Base-by-base conservation (phyloP, 352 stramenopile genomes). In the Phytophthora rubi region DNA sequence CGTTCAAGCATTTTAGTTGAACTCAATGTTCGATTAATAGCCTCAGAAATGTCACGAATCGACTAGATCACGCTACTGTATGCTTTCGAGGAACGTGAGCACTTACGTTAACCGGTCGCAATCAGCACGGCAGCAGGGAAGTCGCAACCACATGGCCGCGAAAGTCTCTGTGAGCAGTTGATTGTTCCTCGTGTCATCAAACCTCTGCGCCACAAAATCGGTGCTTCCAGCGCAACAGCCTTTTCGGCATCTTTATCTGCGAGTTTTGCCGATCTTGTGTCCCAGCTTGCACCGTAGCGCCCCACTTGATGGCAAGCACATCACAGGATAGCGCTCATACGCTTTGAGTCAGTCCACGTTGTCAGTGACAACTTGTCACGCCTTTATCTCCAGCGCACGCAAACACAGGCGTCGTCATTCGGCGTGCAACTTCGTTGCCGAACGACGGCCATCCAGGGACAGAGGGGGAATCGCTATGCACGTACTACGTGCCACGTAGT, bases 211-310 rank as follows among this genome's bases (percentile, higher is more conserved):
- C 54, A 75, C 55, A 71, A 59, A 67, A 13, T 59, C 55, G 39
- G 16, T 13, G 8, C 58, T 75, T 75, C 63, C 53, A 57, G 13
- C 21, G 32, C 30, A 75, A 71, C 68, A 75, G 68, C 62, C 59
- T n/a, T 30, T 53, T 65, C 30, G 47, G 23, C 32, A 2, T 7
- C n/a, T 9, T 47, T 26, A 56, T 68, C 37, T 39, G n/a, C n/a
- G 28, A 44, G 37, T 9, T 44, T 44, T 44, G 37, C 37, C 37
- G 37, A 44, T 44, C 37, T 44, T 16, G 37, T n/a, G 37, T n/a
- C 37, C 37, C 37, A 44, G 37, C 16, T 44, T 44, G 35, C 35
- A 44, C 37, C 37, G 42, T 49, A 49, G 18, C 42, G 42, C 42
- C 42, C 10, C 42, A 23, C 2, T 49, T 49, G 42, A 49, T 49